Evolutionary conservation across 495 filamentous ascomycete genomes (phyloP), one percentile per base, ranked within the genome.

Genomic region (Talaromyces adpressus): DNA sequence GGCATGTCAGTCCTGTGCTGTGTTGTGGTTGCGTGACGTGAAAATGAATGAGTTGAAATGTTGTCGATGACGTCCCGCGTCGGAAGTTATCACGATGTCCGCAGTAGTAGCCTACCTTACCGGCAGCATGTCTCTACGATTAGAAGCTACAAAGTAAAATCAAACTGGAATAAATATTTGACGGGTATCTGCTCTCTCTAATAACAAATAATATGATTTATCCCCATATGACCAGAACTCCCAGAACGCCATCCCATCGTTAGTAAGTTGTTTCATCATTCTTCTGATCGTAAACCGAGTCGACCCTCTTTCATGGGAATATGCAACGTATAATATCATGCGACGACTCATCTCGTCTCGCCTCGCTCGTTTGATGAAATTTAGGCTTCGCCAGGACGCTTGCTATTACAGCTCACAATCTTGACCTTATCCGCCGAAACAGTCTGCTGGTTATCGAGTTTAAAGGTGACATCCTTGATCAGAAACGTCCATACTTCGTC

Each of bases 401-500:
- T 96, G 62, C 89, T 90, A 68, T 90, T 93, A 77, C 93, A 97
- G 75, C 90, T 92, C 47, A 99, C 94, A 63, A 99, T 99, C 85
- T 98, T 98, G 72, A 99, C 89, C 73, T 89, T 92, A 65, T 96
- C 91, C 9, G 87, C 85, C 6, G 80, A 77, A 12, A 90, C 80
- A 2, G 75, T 77, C 25, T 81, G 81, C 64, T 87, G 83, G 70
- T 91, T 91, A 65, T 96, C 91, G 75, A 99, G 87, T 78, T 98
- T 98, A 84, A 99, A 97, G 25, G 87, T 92, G 61, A 98, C 92
- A 64, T 98, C 93, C 75, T 97, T 97, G 77, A 99, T 94, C 65
- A 98, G 83, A 80, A 99, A 99, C 2, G 95, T 99, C 95, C 95
- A 99, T 61, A 99, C 95, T 79, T 99, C 95, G 76, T 99, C 95